Base-by-base conservation (phyloP, 495 filamentous ascomycete species). In the Aspergillus egyptiacus region DNA sequence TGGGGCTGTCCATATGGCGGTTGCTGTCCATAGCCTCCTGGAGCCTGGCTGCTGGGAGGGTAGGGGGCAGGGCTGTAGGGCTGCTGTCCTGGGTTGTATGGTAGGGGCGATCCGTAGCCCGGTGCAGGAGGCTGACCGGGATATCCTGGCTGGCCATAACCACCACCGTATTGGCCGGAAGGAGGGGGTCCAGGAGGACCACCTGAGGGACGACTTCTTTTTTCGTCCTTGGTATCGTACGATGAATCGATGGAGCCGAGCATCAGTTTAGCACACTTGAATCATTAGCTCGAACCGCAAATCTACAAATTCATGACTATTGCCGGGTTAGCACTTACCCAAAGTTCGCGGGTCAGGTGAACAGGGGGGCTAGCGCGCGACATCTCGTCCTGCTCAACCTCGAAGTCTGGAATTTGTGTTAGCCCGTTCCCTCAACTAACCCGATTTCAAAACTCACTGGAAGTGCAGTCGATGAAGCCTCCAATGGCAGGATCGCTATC, bases 171-270 rank as follows among this genome's bases (percentile, higher is more conserved):
- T 34, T 64, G 61, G 22, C 64, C 62, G 0, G 54, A 38, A 14
- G 60, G 62, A 38, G 59, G 59, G 23, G 57, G 57, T 6, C 25
- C 34, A 43, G 56, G 33, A 28, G 58, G 53, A 20, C 50, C 61
- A 27, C 52, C 56, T 24, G 51, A 30, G 44, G 57, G 58, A 2
- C 58, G 51, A 27, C 57, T 55, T 3, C 62, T 63, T 53, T 74
- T 73, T 63, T 85, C 82, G 53, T 85, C 82, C 59, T 85, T 83
- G 55, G 65, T 75, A 46, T 85, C 81, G 50, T 85, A 85, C 6
- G 75, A 78, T 2, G 74, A 65, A 59, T 85, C 81, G 53, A 87
- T 83, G 33, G 82, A 77, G 39, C 84, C 84, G 11, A 87, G 75
- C 61, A 87, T 81, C 39, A 87, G 68, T 60, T 87, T 87, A 15